phyloP scores from a whole-genome alignment of 306 rosid genomes.

The Cicer judaicum region DNA sequence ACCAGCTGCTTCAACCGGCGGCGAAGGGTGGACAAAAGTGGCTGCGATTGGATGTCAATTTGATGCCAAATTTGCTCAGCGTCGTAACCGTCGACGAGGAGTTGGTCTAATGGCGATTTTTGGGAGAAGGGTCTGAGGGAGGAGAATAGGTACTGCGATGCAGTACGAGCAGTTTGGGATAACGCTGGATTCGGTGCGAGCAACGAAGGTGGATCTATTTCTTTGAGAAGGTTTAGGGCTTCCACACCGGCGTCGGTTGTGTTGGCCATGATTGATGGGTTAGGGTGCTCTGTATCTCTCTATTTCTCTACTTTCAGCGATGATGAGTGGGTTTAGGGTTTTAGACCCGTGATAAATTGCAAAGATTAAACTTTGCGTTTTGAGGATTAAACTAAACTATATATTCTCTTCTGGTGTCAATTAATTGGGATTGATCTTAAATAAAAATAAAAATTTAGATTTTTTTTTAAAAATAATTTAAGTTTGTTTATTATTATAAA shows the following conservation, averaged over 20 bases:
- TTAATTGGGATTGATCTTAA: too few species aligned
- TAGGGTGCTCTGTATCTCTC: neutral
- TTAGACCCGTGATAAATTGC: slow-evolving; percentile 26
- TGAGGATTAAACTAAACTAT: neutral
- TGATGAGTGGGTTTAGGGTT: slow-evolving; percentile 60
- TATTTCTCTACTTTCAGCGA: neutral
- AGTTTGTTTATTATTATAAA: too few species aligned
- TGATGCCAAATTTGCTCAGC: slow-evolving; percentile 99
- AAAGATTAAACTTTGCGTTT: neutral
- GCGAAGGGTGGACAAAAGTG: slow-evolving; percentile 65
- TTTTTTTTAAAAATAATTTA: too few species aligned
- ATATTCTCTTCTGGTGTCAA: too few species aligned
- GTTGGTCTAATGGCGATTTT: slow-evolving; percentile 75
- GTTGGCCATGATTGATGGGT: slow-evolving; percentile 47
- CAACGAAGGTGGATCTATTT: slow-evolving; percentile 64
- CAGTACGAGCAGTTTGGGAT: slow-evolving; percentile 68
- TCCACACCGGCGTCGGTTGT: slow-evolving; percentile 49
- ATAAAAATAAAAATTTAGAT: too few species aligned
- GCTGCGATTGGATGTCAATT: slow-evolving; percentile 85
- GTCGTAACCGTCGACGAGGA: slow-evolving; percentile 80
- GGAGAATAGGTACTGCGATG: slow-evolving; percentile 72
- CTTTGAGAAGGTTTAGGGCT: slow-evolving; percentile 61
- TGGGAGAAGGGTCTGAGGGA: slow-evolving; percentile 65
- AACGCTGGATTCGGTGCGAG: slow-evolving; percentile 59
- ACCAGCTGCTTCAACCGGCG: slow-evolving; percentile 68